These are phyloP conservation scores for Batkoa obscura DNA, from an alignment of 371 early-diverging fungal species.

Conservation along the genomic window DNA sequence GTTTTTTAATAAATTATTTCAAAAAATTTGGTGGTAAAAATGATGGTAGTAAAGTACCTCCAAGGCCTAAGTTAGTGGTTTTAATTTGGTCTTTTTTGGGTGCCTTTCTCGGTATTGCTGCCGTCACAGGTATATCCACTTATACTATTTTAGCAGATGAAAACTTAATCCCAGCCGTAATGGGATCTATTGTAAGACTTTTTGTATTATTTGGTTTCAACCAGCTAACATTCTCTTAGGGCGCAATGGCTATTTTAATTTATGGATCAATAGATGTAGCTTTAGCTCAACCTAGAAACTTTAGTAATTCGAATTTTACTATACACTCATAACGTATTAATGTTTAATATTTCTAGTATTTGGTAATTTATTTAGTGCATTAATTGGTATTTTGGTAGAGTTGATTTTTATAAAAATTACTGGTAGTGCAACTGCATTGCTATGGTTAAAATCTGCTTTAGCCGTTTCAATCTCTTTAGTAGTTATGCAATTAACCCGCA, in stretches of 20 bases:
- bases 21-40: neutral
- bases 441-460: conserved; percentile 45
- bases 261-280: conserved; percentile 51
- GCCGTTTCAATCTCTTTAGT: conserved; percentile 42
- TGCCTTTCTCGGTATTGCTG: conserved; percentile 21
- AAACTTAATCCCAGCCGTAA: conserved; percentile 16
- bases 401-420: conserved; percentile 26
- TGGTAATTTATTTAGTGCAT: conserved; percentile 39
- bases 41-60: neutral
- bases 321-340: neutral
- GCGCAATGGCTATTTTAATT: conserved; percentile 43
- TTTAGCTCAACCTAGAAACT: conserved; percentile 49
- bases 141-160: conserved; percentile 11
- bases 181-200: conserved; percentile 23
- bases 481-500: conserved; percentile 43
- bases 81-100: conserved; percentile 17
- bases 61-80: neutral
- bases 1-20: neutral
- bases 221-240: conserved; percentile 12
- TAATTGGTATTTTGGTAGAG: conserved; percentile 37
- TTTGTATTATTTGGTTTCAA: neutral
- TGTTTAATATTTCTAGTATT: conserved; percentile 12
- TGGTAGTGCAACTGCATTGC: conserved; percentile 16
- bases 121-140: conserved; percentile 15
- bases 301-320: conserved; percentile 12